Percentiles rank a stretch among this genome's conserved stretches.
Evolutionary conservation across 371 early-diverging fungal species (phyloP).

Genomic region (Apophysomyces sp.): DNA sequence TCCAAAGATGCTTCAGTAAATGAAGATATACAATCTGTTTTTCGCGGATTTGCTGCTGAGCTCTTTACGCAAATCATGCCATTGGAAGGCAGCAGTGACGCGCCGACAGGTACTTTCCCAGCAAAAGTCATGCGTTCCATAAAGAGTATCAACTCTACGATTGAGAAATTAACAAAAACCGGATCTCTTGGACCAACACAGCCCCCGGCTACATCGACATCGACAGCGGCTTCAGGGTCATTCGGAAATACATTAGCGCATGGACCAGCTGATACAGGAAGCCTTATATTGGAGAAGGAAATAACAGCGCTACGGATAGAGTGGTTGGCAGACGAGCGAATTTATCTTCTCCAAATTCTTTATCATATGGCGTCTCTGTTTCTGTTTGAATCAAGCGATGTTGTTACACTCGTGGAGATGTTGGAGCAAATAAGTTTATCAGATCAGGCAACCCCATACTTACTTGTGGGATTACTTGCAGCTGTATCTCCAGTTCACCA

Average conservation of each 20-base stretch:
- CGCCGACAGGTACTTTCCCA: slow-evolving; percentile 11
- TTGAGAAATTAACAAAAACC: slow-evolving; percentile 11
- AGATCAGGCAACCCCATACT: slow-evolving; percentile 57
- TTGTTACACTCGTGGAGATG: slow-evolving; percentile 51
- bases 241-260: neutral
- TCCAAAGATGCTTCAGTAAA: slow-evolving; percentile 46
- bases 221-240: neutral
- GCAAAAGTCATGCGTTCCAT: slow-evolving; percentile 21
- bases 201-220: neutral
- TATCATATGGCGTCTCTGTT: slow-evolving; percentile 54
- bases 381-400: slow-evolving; percentile 51
- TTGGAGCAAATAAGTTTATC: slow-evolving; percentile 51
- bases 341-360: slow-evolving; percentile 54
- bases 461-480: slow-evolving; percentile 56
- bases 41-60: slow-evolving; percentile 26
- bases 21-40: slow-evolving; percentile 45
- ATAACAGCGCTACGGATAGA: slow-evolving; percentile 31
- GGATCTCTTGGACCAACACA: slow-evolving; percentile 10
- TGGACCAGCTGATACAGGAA: neutral
- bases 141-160: slow-evolving; percentile 23
- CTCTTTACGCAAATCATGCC: slow-evolving; percentile 12
- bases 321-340: slow-evolving; percentile 55
- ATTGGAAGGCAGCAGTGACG: neutral
- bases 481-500: slow-evolving; percentile 42
- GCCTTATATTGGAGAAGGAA: slow-evolving; percentile 13